Percentiles rank a stretch among this genome's conserved stretches.
These are phyloP conservation scores for Penicillium robsamsonii DNA, from an alignment of 495 filamentous ascomycete species.

Conservation along the genomic window DNA sequence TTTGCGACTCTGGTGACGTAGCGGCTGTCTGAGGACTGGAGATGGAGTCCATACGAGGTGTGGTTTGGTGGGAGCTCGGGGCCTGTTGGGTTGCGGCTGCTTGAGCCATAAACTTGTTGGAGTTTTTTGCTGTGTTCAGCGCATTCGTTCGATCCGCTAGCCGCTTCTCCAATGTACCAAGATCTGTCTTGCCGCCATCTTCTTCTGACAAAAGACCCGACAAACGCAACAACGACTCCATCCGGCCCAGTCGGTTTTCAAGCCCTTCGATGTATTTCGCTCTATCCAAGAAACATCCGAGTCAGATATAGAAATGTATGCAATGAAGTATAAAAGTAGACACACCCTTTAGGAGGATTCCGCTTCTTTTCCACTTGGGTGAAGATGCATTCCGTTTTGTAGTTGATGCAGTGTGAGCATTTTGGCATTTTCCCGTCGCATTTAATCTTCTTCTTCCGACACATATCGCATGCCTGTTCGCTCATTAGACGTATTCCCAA, in stretches of 20 bases:
- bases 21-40: slow-evolving; percentile 59
- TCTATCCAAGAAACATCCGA: slow-evolving; percentile 37
- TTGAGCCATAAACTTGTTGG: slow-evolving; percentile 29
- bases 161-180: slow-evolving; percentile 81
- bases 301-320: slow-evolving; percentile 8
- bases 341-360: slow-evolving; percentile 93
- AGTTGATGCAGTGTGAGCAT: slow-evolving; percentile 95
- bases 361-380: slow-evolving; percentile 99
- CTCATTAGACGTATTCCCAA: neutral
- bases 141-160: slow-evolving; percentile 62
- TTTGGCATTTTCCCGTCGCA: slow-evolving; percentile 95
- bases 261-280: slow-evolving; percentile 98
- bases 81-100: slow-evolving; percentile 28
- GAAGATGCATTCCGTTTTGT: slow-evolving; percentile 97
- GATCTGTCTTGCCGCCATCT: slow-evolving; percentile 81
- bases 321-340: slow-evolving; percentile 17
- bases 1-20: slow-evolving; percentile 57
- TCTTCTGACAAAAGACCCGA: slow-evolving; percentile 87
- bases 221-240: slow-evolving; percentile 86
- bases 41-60: slow-evolving; percentile 49
- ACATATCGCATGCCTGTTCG: slow-evolving; percentile 92
- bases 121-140: slow-evolving; percentile 37
- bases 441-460: slow-evolving; percentile 99
- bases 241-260: slow-evolving; percentile 88
- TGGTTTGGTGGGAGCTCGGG: slow-evolving; percentile 41